Evolutionary conservation across 2,329 filamentous ascomycete species (phyloP).

Genomic region (Ophiostoma perfectum): DNA sequence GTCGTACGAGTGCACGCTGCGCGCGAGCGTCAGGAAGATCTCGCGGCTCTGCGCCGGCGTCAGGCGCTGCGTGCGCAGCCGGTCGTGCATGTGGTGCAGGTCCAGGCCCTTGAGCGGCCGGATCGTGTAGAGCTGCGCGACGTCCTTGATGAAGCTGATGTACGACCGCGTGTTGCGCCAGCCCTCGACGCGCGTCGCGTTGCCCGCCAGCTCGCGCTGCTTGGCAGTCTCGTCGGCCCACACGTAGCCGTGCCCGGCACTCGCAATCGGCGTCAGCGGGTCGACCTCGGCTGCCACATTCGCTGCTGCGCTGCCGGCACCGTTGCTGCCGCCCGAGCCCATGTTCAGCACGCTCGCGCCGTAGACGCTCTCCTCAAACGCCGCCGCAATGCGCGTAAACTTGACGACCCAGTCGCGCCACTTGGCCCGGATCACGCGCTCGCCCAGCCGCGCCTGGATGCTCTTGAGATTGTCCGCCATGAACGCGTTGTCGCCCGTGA

Average conservation of each 20-base stretch:
- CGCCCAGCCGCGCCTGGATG: slow-evolving; percentile 79
- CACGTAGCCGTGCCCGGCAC: slow-evolving; percentile 79
- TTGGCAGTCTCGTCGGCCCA: slow-evolving; percentile 81
- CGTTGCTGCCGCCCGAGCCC: slow-evolving; percentile 32
- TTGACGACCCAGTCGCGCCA: slow-evolving; percentile 93
- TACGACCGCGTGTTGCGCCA: slow-evolving; percentile 96
- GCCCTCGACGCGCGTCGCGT: slow-evolving; percentile 88
- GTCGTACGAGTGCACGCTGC: slow-evolving; percentile 71
- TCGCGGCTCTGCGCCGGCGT: slow-evolving; percentile 69
- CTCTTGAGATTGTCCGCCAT: slow-evolving; percentile 81
- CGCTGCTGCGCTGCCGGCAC: background rate
- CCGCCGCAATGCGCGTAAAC: slow-evolving; percentile 85
- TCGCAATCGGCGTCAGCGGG: slow-evolving; percentile 29
- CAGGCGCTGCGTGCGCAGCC: slow-evolving; percentile 75
- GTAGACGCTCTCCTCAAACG: slow-evolving; percentile 93
- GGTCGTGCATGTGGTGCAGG: slow-evolving; percentile 86
- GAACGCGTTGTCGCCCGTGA: slow-evolving; percentile 82
- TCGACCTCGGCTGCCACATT: slow-evolving; percentile 51
- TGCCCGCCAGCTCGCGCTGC: slow-evolving; percentile 80
- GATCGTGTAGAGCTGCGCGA: slow-evolving; percentile 58
- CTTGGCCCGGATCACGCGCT: slow-evolving; percentile 83
- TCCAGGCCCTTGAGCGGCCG: slow-evolving; percentile 75
- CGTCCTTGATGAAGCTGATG: slow-evolving; percentile 86
- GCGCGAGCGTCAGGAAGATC: slow-evolving; percentile 76
- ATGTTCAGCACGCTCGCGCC: slow-evolving; percentile 87